These are phyloP conservation scores for Pharnaceum exiguum DNA, from an alignment of 148 eudicot species.

Conservation along the genomic window DNA sequence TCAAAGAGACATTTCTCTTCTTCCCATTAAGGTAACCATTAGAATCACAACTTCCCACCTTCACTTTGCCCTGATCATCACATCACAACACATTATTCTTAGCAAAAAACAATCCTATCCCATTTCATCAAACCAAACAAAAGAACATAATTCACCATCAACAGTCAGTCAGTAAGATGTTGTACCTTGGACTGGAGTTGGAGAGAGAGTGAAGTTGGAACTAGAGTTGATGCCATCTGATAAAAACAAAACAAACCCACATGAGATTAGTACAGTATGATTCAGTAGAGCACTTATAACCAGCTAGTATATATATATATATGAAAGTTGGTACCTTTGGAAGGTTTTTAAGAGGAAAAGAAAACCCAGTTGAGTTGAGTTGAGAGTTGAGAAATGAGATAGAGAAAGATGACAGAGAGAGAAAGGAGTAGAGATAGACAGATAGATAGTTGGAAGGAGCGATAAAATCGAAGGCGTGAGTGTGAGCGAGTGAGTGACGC, in stretches of 20 bases:
- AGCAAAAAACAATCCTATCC: background rate
- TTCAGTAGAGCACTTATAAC: too few relatives aligned
- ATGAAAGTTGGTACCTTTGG: too few relatives aligned
- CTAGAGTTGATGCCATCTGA: slow-evolving; percentile 54
- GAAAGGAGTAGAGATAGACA: background rate
- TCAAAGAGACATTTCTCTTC: slow-evolving; percentile 33
- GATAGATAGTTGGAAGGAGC: slow-evolving; percentile 6
- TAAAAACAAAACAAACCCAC: background rate
- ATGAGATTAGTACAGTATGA: background rate
- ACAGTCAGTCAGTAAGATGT: background rate
- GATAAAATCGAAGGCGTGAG: slow-evolving; percentile 15
- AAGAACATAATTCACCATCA: too few relatives aligned
- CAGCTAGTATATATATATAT: too few relatives aligned
- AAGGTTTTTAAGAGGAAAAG: too few relatives aligned
- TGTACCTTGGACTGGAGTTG: slow-evolving; percentile 48
- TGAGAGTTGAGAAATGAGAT: too few relatives aligned
- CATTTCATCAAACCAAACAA: too few relatives aligned
- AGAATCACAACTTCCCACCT: slow-evolving; percentile 36
- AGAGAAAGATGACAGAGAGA: background rate
- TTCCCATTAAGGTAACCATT: slow-evolving; percentile 37
- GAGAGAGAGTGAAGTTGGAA: slow-evolving; percentile 41
- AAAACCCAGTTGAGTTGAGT: too few relatives aligned
- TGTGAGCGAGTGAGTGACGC: too few relatives aligned
- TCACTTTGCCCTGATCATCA: slow-evolving; percentile 40
- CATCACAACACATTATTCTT: background rate